Evolutionary conservation across 78 protist genomes (phyloP).

Genomic region (Blattamonas nauphoetae): DNA sequence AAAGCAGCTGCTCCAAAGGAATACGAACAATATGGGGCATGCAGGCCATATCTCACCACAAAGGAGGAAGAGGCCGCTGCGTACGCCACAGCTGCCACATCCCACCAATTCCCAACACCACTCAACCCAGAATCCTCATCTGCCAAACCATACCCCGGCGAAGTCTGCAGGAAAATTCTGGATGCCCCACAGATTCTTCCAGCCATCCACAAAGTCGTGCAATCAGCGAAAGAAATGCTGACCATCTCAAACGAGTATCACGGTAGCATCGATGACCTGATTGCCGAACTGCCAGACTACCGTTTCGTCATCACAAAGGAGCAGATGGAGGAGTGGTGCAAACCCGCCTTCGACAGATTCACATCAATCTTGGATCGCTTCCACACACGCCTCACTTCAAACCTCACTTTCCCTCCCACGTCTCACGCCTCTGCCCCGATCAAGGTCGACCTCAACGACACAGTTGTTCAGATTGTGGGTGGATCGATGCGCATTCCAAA

Average conservation of each 20-base stretch:
- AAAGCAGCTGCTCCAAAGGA: neutral
- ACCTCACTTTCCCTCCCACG: neutral
- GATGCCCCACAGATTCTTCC: neutral
- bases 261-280: neutral
- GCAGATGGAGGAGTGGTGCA: neutral
- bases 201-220: neutral
- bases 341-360: neutral
- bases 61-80: neutral
- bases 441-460: neutral
- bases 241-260: neutral
- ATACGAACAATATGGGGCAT: neutral
- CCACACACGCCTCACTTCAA: neutral
- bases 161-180: neutral
- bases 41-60: neutral
- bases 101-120: neutral
- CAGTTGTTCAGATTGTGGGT: neutral
- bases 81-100: neutral
- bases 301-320: neutral
- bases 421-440: neutral
- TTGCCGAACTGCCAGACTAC: neutral
- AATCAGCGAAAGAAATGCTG: neutral
- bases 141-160: neutral
- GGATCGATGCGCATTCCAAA: conserved; percentile 1
- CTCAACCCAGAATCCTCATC: neutral
- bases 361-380: no score